Base-by-base conservation (phyloP, 73 alveolate genomes). In the Tetrahymena elliotti region DNA sequence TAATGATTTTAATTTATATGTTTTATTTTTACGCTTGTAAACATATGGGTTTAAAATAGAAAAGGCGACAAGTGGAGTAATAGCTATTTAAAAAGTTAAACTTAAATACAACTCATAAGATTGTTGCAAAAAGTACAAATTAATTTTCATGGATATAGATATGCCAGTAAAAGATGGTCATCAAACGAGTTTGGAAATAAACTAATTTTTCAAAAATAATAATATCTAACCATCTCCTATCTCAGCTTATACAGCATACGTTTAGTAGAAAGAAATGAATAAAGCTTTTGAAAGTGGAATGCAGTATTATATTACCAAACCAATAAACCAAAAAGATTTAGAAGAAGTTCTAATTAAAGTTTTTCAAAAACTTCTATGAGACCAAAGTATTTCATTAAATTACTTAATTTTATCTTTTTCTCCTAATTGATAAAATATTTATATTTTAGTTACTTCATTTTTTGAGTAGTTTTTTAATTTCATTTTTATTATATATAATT, bases 121-220 rank as follows among this genome's bases (percentile, higher is more conserved):
- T 22, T 35, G 93, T 15, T 15, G 54, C 38, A 22, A 12, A 47
- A 34, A 41, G 33, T 94, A 94, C 35, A 84, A 52, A 38, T 33
- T 94, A 22, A 94, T 94, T 35, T 94, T 94, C 18, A 94, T 94
- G 96, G 96, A 94, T 88, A 94, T 94, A 52, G 96, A 94, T 84
- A 94, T 94, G 96, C 96, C 96, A 10, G 95, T 41, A 22, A 39
- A 84, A 47, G 92, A 94, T 94, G 96, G 96, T 36, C 53, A 94
- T 35, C 35, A 94, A 84, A 94, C 96, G n/a, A 36, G 95, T 6
- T 35, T 24, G 31, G 88, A 68, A 27, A 68, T 68, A 6, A 68
- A 27, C 10, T 22, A 9, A 2, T 68, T 68, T n/a, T 68, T 3
- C 33, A 18, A 3, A 68, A 27, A 68, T 4, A 4, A 27, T 4